These are phyloP conservation scores for Lepraria neglecta DNA, from an alignment of 495 filamentous ascomycete species.

Conservation along the genomic window DNA sequence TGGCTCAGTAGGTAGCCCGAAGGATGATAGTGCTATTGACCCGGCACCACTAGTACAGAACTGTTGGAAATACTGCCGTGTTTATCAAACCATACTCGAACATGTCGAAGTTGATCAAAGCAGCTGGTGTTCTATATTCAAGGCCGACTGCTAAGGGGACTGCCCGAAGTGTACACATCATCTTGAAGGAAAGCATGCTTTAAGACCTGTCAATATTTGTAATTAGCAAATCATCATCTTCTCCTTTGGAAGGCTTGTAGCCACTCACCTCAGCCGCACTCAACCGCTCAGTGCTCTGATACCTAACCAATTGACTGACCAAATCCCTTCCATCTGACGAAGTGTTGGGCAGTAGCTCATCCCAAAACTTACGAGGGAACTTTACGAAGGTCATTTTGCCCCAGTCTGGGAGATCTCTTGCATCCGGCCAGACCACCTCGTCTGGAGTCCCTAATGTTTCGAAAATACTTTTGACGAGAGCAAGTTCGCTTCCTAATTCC, in stretches of 20 bases:
- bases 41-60: too few species aligned
- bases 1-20: too few species aligned
- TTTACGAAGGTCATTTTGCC: conserved; percentile 57
- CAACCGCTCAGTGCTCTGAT: conserved; percentile 49
- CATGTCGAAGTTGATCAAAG: too few species aligned
- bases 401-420: conserved; percentile 54
- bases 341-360: conserved; percentile 42
- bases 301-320: conserved; percentile 48
- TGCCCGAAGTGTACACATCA: not conserved
- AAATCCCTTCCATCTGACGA: conserved; percentile 41
- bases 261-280: conserved; percentile 45
- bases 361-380: conserved; percentile 49
- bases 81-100: too few species aligned
- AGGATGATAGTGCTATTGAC: too few species aligned
- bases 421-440: conserved; percentile 67
- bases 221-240: conserved; percentile 2
- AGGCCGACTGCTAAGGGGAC: too few species aligned
- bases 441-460: conserved; percentile 79
- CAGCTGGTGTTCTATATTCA: too few species aligned
- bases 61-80: too few species aligned
- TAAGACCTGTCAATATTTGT: conserved; percentile 21
- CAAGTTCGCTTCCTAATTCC: conserved; percentile 85
- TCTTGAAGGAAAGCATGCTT: conserved; percentile 24
- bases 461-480: conserved; percentile 86
- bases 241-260: not conserved